These are phyloP conservation scores for Thermomucor indicae-seudaticae DNA, from an alignment of 371 early-diverging fungal genomes.

Conservation along the genomic window DNA sequence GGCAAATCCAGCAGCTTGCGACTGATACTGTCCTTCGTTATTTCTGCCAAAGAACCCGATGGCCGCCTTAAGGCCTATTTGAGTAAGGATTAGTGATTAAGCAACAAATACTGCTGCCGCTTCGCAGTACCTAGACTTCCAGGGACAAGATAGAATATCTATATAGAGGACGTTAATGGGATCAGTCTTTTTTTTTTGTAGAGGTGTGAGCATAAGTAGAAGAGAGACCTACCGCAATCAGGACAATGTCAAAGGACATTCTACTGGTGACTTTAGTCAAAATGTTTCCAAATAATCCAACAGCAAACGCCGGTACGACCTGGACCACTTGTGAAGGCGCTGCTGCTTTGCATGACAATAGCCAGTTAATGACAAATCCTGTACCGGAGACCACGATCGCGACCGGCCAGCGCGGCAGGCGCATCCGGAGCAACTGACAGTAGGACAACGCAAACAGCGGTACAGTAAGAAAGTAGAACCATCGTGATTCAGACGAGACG, in stretches of 20 bases:
- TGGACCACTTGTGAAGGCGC: constrained; percentile 40
- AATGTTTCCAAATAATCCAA: constrained; percentile 27
- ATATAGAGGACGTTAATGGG: background rate
- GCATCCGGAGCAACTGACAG: constrained; percentile 33
- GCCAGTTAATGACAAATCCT: constrained; percentile 36
- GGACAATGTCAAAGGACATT: constrained; percentile 53
- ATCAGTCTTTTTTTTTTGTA: background rate
- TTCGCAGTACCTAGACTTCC: constrained; percentile 45
- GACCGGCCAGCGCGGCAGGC: constrained; percentile 25
- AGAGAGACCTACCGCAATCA: constrained; percentile 37
- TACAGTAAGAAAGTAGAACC: constrained; percentile 35
- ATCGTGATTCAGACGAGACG: constrained; percentile 21
- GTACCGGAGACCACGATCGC: constrained; percentile 7
- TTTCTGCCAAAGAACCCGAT: constrained; percentile 39
- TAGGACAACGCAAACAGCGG: constrained; percentile 42
- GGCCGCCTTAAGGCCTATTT: constrained; percentile 36
- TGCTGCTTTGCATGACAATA: constrained; percentile 32
- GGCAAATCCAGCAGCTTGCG: constrained; percentile 40
- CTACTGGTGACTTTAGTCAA: constrained; percentile 42
- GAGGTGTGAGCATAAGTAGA: background rate
- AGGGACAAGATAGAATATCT: constrained; percentile 52
- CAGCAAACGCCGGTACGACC: constrained; percentile 11
- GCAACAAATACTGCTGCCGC: background rate
- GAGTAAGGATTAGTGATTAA: background rate
- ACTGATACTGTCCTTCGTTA: constrained; percentile 22